These are phyloP conservation scores for Saturnispora zaruensis DNA, from an alignment of 805 yeast species.

Conservation along the genomic window DNA sequence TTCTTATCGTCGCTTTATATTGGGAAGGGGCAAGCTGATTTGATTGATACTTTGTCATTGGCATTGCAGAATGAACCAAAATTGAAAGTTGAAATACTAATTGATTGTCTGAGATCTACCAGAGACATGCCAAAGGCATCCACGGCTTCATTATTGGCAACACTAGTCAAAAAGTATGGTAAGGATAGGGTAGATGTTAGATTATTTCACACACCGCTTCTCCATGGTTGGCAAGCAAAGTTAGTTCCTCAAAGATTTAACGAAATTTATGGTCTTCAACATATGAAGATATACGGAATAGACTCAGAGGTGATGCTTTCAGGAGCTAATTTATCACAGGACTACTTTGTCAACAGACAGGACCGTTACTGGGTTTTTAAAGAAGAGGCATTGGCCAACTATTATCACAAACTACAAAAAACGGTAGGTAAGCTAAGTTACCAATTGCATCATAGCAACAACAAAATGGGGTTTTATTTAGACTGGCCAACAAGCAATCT, in stretches of 20 bases:
- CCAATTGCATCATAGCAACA: constrained; percentile 41
- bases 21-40: constrained; percentile 74
- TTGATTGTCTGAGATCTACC: constrained; percentile 88
- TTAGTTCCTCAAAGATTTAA: constrained; percentile 76
- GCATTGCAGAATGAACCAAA: constrained; percentile 54
- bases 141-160: constrained; percentile 67
- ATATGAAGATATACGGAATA: constrained; percentile 94
- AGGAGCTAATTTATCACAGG: constrained; percentile 88
- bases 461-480: constrained; percentile 40
- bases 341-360: constrained; percentile 91
- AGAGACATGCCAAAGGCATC: constrained; percentile 79
- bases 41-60: constrained; percentile 49
- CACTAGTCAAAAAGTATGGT: constrained; percentile 56
- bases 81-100: constrained; percentile 60
- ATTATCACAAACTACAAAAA: constrained; percentile 62
- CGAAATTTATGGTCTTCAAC: constrained; percentile 91
- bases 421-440: constrained; percentile 67
- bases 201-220: constrained; percentile 84
- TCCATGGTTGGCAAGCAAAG: constrained; percentile 54
- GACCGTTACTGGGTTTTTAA: constrained; percentile 80
- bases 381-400: constrained; percentile 50
- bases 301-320: constrained; percentile 81
- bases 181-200: constrained; percentile 64
- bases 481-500: constrained; percentile 68
- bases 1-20: constrained; percentile 81